Conservation (phyloP, 192 early-diverging fungal genomes). For the Linderina pennispora region DNA sequence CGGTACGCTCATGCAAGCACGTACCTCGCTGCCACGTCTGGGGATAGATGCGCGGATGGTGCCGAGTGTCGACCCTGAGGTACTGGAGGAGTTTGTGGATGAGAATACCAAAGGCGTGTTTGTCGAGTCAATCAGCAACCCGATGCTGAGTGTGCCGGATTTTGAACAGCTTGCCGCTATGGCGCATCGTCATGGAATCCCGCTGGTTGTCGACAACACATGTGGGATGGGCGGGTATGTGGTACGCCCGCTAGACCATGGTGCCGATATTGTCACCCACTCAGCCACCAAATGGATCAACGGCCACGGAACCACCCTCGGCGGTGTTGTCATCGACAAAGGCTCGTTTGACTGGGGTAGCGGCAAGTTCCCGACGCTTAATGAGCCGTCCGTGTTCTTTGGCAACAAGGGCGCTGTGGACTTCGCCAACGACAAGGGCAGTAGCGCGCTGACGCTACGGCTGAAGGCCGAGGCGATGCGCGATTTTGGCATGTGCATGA, state of each 20-base stretch:
- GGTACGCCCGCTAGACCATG: constrained; percentile 70
- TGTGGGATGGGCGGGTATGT: constrained; percentile 82
- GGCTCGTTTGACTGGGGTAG: constrained; percentile 80
- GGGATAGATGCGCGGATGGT: constrained; percentile 74
- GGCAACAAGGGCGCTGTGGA: constrained; percentile 78
- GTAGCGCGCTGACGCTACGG: constrained; percentile 62
- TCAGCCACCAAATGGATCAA: constrained; percentile 87
- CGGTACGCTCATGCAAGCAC: constrained; percentile 68
- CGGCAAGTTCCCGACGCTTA: constrained; percentile 75
- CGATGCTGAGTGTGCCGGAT: constrained; percentile 76
- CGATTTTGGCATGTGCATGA: constrained; percentile 70
- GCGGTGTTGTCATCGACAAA: constrained; percentile 74
- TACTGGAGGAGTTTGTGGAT: constrained; percentile 65
- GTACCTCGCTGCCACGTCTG: constrained; percentile 63
- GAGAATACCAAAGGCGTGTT: constrained; percentile 78
- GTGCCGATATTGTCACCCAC: constrained; percentile 83
- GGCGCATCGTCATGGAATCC: constrained; percentile 67
- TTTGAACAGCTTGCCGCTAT: constrained; percentile 67
- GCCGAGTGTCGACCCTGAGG: constrained; percentile 61
- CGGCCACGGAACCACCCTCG: constrained; percentile 84
- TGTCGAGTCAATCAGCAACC: constrained; percentile 82
- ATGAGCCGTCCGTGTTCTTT: constrained; percentile 61
- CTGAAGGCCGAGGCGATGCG: constrained; percentile 70
- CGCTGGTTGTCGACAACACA: constrained; percentile 88
- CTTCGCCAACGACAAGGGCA: constrained; percentile 56